Conservation (phyloP, 2,329 filamentous ascomycete species). For the Cordyceps cicadae region DNA sequence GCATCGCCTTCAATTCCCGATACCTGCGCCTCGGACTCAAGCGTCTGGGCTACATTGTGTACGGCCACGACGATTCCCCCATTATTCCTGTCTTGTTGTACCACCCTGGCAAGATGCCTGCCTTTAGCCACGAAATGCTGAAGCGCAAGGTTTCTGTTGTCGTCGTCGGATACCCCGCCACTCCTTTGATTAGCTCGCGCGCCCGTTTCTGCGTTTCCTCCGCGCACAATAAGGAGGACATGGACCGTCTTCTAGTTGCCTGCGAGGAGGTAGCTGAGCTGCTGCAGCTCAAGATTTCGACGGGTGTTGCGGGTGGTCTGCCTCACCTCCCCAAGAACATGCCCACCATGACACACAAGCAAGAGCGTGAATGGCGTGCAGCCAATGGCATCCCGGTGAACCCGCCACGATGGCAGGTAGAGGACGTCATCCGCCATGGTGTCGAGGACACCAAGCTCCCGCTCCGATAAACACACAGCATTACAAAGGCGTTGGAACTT, state of each 20-base stretch:
- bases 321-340: conserved; percentile 66
- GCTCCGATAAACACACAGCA: conserved; percentile 45
- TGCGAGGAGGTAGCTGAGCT: conserved; percentile 91
- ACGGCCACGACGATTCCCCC: conserved; percentile 94
- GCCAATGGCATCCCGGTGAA: conserved; percentile 58
- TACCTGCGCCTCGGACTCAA: conserved; percentile 97
- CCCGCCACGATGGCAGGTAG: conserved; percentile 75
- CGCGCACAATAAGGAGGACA: conserved; percentile 95
- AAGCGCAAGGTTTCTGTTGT: conserved; percentile 96
- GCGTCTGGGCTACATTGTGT: conserved; percentile 92
- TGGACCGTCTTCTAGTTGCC: conserved; percentile 79
- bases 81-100: conserved; percentile 93
- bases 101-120: conserved; percentile 97
- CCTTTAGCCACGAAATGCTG: conserved; percentile 98
- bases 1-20: conserved; percentile 94
- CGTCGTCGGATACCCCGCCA: conserved; percentile 93
- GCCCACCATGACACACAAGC: conserved; percentile 45
- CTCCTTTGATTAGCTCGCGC: conserved; percentile 86
- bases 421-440: conserved; percentile 69
- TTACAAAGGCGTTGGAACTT: conserved; percentile 6
- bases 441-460: conserved; percentile 68
- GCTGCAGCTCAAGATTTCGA: conserved; percentile 94
- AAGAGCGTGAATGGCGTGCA: conserved; percentile 60
- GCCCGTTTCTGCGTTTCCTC: conserved; percentile 93
- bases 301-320: conserved; percentile 81